A percentile compares a stretch with the other conserved stretches of the same genome.
phyloP scores from a whole-genome alignment of 1,139 yeast genomes.

The Magnusiomyces paraingens region DNA sequence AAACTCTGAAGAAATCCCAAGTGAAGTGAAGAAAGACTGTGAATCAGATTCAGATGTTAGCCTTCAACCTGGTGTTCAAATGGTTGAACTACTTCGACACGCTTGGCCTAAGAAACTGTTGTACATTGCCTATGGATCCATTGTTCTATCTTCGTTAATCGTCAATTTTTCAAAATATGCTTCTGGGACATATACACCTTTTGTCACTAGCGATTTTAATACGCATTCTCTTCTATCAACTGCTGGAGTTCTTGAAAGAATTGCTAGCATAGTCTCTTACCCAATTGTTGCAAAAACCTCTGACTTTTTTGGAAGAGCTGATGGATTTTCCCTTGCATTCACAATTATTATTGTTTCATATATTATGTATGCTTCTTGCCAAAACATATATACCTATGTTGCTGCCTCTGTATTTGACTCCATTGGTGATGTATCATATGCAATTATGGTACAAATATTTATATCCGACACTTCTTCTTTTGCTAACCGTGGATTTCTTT shows the following conservation, averaged over 20 bases:
- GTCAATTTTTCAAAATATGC: conserved; percentile 37
- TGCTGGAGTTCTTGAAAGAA: conserved; percentile 37
- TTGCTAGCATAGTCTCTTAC: conserved; percentile 37
- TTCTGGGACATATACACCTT: conserved; percentile 35
- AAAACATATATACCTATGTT: conserved; percentile 31
- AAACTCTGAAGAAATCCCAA: not conserved
- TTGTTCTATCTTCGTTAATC: conserved; percentile 38
- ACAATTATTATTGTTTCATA: conserved; percentile 31
- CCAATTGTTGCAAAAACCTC: conserved; percentile 39
- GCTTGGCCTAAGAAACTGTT: conserved; percentile 24
- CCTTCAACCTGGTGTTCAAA: conserved; percentile 13
- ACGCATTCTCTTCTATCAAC: conserved; percentile 38
- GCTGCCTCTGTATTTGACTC: conserved; percentile 35
- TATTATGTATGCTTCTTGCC: conserved; percentile 31
- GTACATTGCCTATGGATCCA: conserved; percentile 27
- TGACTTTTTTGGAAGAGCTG: conserved; percentile 38
- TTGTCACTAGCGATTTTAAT: conserved; percentile 37
- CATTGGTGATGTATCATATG: conserved; percentile 35
- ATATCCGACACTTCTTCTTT: conserved; percentile 38
- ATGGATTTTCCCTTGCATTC: conserved; percentile 34
- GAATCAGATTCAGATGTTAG: conserved; percentile 9
- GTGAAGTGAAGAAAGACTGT: not conserved
- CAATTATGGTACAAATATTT: conserved; percentile 35
- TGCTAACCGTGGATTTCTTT: conserved; percentile 34
- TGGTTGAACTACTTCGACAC: conserved; percentile 13